These are phyloP conservation scores for Pseudotsuga menziesii DNA, from an alignment of 75 land plant genomes.

Conservation along the genomic window DNA sequence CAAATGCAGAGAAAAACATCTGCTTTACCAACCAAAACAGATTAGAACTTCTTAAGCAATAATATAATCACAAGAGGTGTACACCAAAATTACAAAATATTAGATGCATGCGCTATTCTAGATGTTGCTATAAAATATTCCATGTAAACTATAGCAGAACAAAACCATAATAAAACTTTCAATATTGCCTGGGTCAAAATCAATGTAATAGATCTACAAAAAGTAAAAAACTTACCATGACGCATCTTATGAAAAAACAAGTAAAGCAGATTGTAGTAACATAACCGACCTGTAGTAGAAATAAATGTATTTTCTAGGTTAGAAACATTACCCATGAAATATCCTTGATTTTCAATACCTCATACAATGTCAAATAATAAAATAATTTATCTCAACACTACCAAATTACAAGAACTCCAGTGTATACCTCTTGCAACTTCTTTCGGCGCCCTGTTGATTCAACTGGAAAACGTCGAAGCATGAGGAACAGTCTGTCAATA, in stretches of 20 bases:
- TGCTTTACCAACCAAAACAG: conserved; percentile 17
- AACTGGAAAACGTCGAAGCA: conserved; percentile 79
- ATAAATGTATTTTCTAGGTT: background rate
- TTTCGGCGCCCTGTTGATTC: conserved; percentile 85
- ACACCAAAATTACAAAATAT: background rate
- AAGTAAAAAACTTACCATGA: conserved; percentile 66
- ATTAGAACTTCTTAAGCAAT: background rate
- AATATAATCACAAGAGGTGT: background rate
- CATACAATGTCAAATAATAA: background rate
- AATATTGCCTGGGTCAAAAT: background rate
- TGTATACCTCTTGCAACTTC: conserved; percentile 68
- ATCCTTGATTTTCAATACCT: background rate
- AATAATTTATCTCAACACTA: background rate
- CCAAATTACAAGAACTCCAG: background rate
- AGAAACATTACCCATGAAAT: background rate
- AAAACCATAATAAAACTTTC: background rate
- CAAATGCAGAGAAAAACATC: conserved; percentile 85
- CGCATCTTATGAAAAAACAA: conserved; percentile 84
- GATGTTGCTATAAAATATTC: background rate
- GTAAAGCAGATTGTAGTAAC: conserved; percentile 92
- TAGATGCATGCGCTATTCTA: background rate
- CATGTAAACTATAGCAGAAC: background rate
- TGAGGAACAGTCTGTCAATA: conserved; percentile 58
- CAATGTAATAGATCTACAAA: background rate
- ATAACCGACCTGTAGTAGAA: conserved; percentile 68